Base-by-base conservation (phyloP, 352 stramenopile species). In the Globisporangium cylindrosporum region DNA sequence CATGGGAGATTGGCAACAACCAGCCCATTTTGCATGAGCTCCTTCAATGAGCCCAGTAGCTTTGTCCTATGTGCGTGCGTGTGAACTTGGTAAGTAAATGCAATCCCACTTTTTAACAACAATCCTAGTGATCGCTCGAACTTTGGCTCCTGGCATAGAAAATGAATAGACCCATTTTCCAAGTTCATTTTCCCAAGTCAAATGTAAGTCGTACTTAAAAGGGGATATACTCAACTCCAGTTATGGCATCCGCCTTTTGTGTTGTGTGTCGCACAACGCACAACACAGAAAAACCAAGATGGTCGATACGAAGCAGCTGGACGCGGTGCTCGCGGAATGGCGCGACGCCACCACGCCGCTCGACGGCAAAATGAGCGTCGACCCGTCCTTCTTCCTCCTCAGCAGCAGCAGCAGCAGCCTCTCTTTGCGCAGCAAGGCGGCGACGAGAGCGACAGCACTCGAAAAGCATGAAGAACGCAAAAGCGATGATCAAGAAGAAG, bases 291-390 rank as follows among this genome's bases (percentile, higher is more conserved):
- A 12, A 25, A 46, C 56, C 41, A 36, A 53, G 49, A 36, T 59
- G 24, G 38, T 43, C 18, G 20, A 60, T 18, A 53, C 20, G 65
- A 34, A 70, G 65, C 57, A 62, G 34, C 46, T 70, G 14, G 65
- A 70, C 22, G 57, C 65, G 3, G 58, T 66, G 58, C 59, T 70
- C 15, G 59, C 57, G 6, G 57, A 65, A 38, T 70, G 65, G 65
- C 57, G 59, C 48, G 46, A 66, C 49, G 65, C 58, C 12, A 70
- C 65, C 25, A 51, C 58, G 29, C 59, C 59, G 22, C 51, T 70
- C 22, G 64, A 70, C 56, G 34, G 43, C n/a, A 70, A 65, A 27
- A 43, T 27, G 22, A 54, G 43, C 29, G 29, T 64, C 56, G 64
- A 69, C 29, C 20, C 64, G 6, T 27, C 64, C 2, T 48, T 69